These are phyloP conservation scores for Phlebiopsis flavidoalba DNA, from an alignment of 768 basidiomycete species.

Conservation along the genomic window DNA sequence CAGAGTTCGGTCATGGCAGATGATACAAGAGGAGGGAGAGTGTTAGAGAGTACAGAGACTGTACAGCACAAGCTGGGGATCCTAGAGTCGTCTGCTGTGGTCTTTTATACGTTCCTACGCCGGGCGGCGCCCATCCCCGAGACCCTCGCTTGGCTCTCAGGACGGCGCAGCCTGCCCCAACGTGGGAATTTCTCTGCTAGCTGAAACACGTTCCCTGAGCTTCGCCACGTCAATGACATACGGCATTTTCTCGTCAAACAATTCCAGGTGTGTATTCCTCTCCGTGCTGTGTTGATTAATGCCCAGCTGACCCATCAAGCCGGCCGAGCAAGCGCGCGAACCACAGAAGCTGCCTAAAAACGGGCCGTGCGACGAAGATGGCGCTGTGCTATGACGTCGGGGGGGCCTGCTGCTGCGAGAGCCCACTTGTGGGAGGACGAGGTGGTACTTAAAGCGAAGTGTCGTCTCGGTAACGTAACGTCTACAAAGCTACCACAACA, in stretches of 20 bases:
- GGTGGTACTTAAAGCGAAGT: too few species aligned
- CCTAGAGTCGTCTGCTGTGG: neutral
- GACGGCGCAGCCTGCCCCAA: neutral
- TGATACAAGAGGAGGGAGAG: neutral
- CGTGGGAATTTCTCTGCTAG: neutral
- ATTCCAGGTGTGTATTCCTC: neutral
- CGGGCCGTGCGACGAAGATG: neutral
- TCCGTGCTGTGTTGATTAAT: neutral
- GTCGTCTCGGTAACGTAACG: too few species aligned
- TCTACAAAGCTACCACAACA: too few species aligned
- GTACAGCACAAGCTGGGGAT: neutral
- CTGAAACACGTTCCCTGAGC: neutral
- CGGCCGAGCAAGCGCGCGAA: neutral
- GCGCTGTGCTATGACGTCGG: neutral
- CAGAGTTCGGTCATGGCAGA: conserved; percentile 35
- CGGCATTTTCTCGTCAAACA: neutral
- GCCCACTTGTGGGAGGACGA: too few species aligned
- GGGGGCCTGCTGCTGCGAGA: neutral
- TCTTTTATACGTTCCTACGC: neutral
- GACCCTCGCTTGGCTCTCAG: neutral
- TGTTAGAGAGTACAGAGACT: neutral
- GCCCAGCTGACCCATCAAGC: too few species aligned
- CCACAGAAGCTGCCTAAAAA: neutral
- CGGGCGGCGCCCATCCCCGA: neutral
- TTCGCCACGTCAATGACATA: neutral